phyloP scores from a whole-genome alignment of 2,329 filamentous ascomycete genomes.

The Aspergillus sergii region DNA sequence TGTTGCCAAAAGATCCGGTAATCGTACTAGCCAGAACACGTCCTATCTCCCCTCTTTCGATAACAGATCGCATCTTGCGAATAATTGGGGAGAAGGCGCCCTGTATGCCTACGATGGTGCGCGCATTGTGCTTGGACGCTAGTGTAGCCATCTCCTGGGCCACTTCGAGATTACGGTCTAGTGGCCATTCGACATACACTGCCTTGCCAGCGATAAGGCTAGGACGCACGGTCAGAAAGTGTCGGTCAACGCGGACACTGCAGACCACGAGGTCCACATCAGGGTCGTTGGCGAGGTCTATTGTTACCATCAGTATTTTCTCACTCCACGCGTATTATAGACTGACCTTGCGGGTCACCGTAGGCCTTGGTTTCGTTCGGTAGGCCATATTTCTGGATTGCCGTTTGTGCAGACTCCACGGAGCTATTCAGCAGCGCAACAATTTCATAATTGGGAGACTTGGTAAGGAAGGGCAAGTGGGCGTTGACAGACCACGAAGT shows the following conservation, averaged over 20 bases:
- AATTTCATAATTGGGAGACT: conserved; percentile 11
- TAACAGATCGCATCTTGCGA: conserved; percentile 48
- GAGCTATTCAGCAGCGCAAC: conserved; percentile 16
- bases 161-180: conserved; percentile 49
- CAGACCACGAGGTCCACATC: conserved; percentile 57
- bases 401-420: conserved; percentile 9
- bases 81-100: conserved; percentile 51
- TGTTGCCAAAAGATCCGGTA: conserved; percentile 37
- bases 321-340: neutral
- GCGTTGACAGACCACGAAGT: conserved; percentile 12
- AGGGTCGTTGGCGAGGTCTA: conserved; percentile 50
- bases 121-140: conserved; percentile 36
- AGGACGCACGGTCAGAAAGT: conserved; percentile 50
- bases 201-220: conserved; percentile 56
- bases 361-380: conserved; percentile 50
- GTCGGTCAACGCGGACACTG: conserved; percentile 57
- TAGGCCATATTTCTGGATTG: conserved; percentile 43
- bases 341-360: conserved; percentile 47
- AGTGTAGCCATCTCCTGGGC: conserved; percentile 47
- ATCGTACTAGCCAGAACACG: conserved; percentile 55
- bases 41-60: conserved; percentile 53
- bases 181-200: conserved; percentile 62
- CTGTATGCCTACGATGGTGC: conserved; percentile 56
- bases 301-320: neutral
- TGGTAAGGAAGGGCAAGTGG: conserved; percentile 14